phyloP scores from a whole-genome alignment of 331 rosid genomes.

The Cucumis variabilis region DNA sequence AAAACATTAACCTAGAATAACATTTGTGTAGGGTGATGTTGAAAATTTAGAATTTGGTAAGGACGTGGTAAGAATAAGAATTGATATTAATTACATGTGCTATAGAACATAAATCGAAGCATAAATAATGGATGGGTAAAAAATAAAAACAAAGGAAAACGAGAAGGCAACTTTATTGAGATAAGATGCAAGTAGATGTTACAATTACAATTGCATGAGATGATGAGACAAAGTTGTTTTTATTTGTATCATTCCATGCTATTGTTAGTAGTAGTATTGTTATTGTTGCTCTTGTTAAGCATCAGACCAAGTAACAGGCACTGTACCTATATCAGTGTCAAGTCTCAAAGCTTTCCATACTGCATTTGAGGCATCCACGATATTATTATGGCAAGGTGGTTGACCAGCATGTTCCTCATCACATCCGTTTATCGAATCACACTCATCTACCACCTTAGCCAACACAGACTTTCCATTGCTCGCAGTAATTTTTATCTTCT shows the following conservation, averaged over 20 bases:
- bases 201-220: neutral
- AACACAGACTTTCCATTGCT: constrained; percentile 40
- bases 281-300: neutral
- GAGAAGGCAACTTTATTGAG: neutral
- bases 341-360: constrained; percentile 41
- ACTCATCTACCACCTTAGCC: constrained; percentile 64
- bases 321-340: constrained; percentile 22
- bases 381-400: constrained; percentile 47
- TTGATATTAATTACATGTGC: too few species aligned
- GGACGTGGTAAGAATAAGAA: too few species aligned
- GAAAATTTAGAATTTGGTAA: too few species aligned
- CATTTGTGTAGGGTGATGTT: too few species aligned
- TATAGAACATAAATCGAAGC: neutral
- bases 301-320: constrained; percentile 40
- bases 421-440: constrained; percentile 62
- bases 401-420: constrained; percentile 46
- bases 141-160: too few species aligned
- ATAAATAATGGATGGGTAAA: too few species aligned
- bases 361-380: constrained; percentile 45
- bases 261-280: too few species aligned
- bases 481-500: constrained; percentile 40
- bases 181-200: neutral
- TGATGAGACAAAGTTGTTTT: too few species aligned
- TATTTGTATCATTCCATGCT: neutral
- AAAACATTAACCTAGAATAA: too few species aligned